Conservation (phyloP, 1,284 basidiomycete species). For the Flammula alnicola region DNA sequence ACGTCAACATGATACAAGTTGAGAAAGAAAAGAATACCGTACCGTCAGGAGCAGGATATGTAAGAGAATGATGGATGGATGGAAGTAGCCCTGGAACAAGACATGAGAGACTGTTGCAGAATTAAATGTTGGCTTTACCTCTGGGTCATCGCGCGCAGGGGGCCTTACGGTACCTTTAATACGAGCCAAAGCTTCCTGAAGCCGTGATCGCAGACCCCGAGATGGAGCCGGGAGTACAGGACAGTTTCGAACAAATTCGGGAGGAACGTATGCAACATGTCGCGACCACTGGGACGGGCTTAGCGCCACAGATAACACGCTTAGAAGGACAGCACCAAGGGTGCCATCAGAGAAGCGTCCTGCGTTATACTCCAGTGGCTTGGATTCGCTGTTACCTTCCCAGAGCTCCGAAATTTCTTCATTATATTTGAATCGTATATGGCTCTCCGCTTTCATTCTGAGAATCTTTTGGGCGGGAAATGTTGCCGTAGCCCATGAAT, state of each 20-base stretch:
- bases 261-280: not conserved
- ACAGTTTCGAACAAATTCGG: not conserved
- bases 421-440: not conserved
- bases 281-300: not conserved
- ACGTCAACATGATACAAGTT: not conserved
- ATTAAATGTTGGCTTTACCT: not conserved
- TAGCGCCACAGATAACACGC: not conserved
- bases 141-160: not conserved
- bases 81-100: not conserved
- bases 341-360: not conserved
- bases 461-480: not conserved
- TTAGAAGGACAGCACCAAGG: not conserved
- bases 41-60: conserved; percentile 2
- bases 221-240: not conserved
- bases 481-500: not conserved
- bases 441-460: not conserved
- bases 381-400: not conserved
- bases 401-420: not conserved
- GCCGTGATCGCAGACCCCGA: not conserved
- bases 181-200: not conserved
- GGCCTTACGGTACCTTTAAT: not conserved
- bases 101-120: not conserved
- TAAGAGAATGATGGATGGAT: conserved; percentile 3
- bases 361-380: not conserved
- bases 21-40: not conserved